phyloP scores from a whole-genome alignment of 176 grass and related monocot species.

The Bolboschoenus planiculmis region DNA sequence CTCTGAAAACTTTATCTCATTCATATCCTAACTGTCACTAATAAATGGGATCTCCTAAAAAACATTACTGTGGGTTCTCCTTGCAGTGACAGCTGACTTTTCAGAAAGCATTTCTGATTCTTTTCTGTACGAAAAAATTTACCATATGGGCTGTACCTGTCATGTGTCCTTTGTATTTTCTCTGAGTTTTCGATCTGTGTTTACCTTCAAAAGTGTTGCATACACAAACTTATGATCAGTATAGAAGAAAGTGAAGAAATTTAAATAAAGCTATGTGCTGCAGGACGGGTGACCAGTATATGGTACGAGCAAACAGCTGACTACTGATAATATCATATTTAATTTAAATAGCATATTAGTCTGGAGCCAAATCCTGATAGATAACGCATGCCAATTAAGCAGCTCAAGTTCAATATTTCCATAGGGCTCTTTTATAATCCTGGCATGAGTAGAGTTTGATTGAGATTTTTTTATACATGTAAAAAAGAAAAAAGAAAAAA shows the following conservation, averaged over 20 bases:
- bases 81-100: no score
- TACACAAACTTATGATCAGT: slow-evolving; percentile 64
- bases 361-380: not conserved
- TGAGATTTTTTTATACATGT: not conserved
- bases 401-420: not conserved
- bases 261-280: no score
- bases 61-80: no score
- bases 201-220: slow-evolving; percentile 94
- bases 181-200: slow-evolving; percentile 84
- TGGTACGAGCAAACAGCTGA: not conserved
- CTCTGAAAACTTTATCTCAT: no score
- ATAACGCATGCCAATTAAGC: not conserved
- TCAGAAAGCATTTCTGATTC: not conserved
- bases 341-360: not conserved
- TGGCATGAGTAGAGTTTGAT: not conserved
- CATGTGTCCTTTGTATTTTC: slow-evolving; percentile 93
- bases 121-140: slow-evolving; percentile 20
- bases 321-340: not conserved
- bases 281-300: no score
- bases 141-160: slow-evolving; percentile 36
- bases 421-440: not conserved
- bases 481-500: no score
- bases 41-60: no score
- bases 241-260: slow-evolving; percentile 1
- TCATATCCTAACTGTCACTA: no score